Percentiles rank a stretch among this genome's conserved stretches.
phyloP scores from a whole-genome alignment of 352 stramenopile genomes.

The Phytophthora cryptogea region DNA sequence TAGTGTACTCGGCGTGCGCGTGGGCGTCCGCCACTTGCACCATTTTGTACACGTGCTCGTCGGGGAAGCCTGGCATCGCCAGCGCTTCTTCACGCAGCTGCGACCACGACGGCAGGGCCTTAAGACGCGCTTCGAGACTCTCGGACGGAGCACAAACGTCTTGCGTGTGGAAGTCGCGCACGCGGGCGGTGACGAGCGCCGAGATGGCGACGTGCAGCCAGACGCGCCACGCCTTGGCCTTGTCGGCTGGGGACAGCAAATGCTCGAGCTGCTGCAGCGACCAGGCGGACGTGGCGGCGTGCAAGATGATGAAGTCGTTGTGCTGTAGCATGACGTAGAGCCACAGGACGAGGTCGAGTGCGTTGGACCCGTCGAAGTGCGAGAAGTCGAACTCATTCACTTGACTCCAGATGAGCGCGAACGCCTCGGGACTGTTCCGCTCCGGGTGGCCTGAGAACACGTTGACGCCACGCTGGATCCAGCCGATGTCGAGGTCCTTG shows the following conservation, averaged over 20 bases:
- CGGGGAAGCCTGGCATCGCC: slow-evolving; percentile 37
- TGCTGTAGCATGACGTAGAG: slow-evolving; percentile 41
- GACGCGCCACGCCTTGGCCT: slow-evolving; percentile 32
- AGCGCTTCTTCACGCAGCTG: slow-evolving; percentile 42
- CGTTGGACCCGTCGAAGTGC: slow-evolving; percentile 27
- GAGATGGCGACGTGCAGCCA: slow-evolving; percentile 45
- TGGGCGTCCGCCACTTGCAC: slow-evolving; percentile 56
- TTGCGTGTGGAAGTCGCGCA: slow-evolving; percentile 29
- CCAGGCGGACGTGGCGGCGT: slow-evolving; percentile 45
- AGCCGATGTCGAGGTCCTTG: slow-evolving; percentile 35
- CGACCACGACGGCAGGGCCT: slow-evolving; percentile 41
- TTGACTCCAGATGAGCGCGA: slow-evolving; percentile 29
- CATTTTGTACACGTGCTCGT: slow-evolving; percentile 74
- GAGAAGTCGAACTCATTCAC: slow-evolving; percentile 38
- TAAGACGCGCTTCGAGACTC: slow-evolving; percentile 24
- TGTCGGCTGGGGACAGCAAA: slow-evolving; percentile 32
- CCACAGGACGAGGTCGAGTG: slow-evolving; percentile 43
- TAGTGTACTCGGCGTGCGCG: slow-evolving; percentile 11
- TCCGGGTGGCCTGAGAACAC: slow-evolving; percentile 33
- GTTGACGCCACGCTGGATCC: slow-evolving; percentile 39
- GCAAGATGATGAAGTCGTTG: slow-evolving; percentile 47
- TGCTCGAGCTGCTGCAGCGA: slow-evolving; percentile 45
- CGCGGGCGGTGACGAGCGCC: slow-evolving; percentile 27
- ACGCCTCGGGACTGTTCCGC: slow-evolving; percentile 28
- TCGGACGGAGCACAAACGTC: slow-evolving; percentile 31